Conservation (phyloP, 257 asterid genomes). For the Prunella vulgaris region DNA sequence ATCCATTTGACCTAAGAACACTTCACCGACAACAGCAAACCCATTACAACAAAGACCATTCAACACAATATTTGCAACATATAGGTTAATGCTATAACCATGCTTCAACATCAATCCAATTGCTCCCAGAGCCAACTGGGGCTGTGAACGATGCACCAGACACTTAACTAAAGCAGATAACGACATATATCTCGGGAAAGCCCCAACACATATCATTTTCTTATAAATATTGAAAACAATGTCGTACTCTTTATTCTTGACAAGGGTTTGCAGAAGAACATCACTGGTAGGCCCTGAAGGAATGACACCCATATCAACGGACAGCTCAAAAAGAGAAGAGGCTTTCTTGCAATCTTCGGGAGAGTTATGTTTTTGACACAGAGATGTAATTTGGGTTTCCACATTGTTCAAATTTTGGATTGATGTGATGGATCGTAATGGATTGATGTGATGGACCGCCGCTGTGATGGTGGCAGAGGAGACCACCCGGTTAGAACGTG, state of each 20-base stretch:
- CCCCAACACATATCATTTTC: constrained; percentile 35
- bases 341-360: constrained; percentile 28
- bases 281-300: constrained; percentile 42
- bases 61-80: constrained; percentile 50
- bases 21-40: constrained; percentile 37
- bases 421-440: constrained; percentile 15
- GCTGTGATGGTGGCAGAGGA: constrained; percentile 21
- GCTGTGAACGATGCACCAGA: constrained; percentile 37
- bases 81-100: constrained; percentile 39
- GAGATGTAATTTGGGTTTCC: constrained; percentile 40
- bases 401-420: constrained; percentile 19
- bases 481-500: constrained; percentile 25
- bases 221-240: constrained; percentile 38
- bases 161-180: constrained; percentile 49
- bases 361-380: constrained; percentile 35
- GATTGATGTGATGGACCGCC: constrained; percentile 22
- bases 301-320: constrained; percentile 33
- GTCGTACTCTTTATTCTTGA: constrained; percentile 46
- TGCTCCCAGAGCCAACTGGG: constrained; percentile 41
- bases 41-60: constrained; percentile 51
- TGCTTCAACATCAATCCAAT: constrained; percentile 50
- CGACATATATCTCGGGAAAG: constrained; percentile 38
- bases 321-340: constrained; percentile 32
- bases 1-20: constrained; percentile 39
- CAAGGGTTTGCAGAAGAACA: constrained; percentile 45